Evolutionary conservation across 2,329 filamentous ascomycete species (phyloP), one percentile per base, ranked within the genome.

Genomic region (Helicocarpus griseus): DNA sequence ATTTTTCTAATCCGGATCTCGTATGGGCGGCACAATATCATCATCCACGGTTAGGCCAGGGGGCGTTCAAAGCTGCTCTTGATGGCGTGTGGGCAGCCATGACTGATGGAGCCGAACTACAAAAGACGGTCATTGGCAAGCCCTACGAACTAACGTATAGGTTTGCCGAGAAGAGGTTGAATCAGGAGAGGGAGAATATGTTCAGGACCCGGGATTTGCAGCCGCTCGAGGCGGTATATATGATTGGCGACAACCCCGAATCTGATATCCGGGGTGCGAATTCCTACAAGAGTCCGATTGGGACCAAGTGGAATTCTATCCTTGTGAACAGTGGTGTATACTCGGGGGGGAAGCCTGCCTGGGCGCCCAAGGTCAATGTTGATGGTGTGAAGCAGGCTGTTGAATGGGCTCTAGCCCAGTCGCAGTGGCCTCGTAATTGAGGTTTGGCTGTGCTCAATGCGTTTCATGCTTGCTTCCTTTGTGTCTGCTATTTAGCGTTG

Each of bases 201-300:
- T 71, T 82, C 46, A 62, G 67, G 14, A 57, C 56, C 54, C 56
- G 63, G 24, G 57, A 60, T 28, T 52, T 68, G 2, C 66, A 62
- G 19, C 76, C 77, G n/a, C 68, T 95, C 51, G 75, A 77, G 61
- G 79, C 77, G 40, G 89, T 97, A 9, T 97, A 95, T 69, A 97
- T 97, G 91, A 80, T 97, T 39, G 93, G 93, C 5, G 87, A 91
- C 63, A 91, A 91, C 62, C 86, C 87, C 4, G 88, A 88, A 63
- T 93, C 86, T 59, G 93, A 98, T 66, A 95, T 98, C 58, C 75
- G 81, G 4, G 93, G 93, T 5, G 90, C 88, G 19, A 95, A 95
- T 64, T 77, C 79, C 43, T 95, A 86, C 63, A 63, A 72, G 41
- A 87, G 85, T 56, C 72, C 77, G 3, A 69, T 77, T 52, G 84